Percentiles rank a stretch among this genome's conserved stretches.
phyloP scores from a whole-genome alignment of 768 basidiomycete genomes.

The Podaxis sp. region DNA sequence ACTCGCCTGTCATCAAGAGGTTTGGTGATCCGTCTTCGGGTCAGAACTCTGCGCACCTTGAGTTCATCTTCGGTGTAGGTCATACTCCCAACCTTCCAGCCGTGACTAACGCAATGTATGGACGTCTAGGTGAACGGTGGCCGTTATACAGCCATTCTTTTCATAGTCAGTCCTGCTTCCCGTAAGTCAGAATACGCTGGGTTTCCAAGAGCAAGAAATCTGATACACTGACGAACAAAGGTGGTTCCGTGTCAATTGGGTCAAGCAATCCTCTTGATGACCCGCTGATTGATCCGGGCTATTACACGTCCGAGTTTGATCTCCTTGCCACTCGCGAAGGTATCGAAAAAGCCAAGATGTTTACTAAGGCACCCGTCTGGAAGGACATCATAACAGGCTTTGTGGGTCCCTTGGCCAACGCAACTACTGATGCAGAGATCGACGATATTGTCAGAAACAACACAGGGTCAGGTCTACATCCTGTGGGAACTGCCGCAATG shows the following conservation, averaged over 20 bases:
- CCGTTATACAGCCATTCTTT: slow-evolving; percentile 20
- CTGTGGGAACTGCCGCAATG: slow-evolving; percentile 33
- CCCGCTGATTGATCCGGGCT: slow-evolving; percentile 21
- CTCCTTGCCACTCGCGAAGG: slow-evolving; percentile 20
- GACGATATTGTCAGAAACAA: slow-evolving; percentile 21
- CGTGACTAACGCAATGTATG: neutral
- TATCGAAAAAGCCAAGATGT: slow-evolving; percentile 18
- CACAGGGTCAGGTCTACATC: slow-evolving; percentile 28
- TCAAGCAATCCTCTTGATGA: slow-evolving; percentile 26
- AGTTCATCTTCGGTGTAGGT: slow-evolving; percentile 7
- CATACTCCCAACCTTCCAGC: neutral
- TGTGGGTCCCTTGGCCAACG: slow-evolving; percentile 7
- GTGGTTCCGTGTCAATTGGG: slow-evolving; percentile 21
- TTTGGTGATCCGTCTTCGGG: slow-evolving; percentile 15
- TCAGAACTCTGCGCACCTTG: slow-evolving; percentile 15
- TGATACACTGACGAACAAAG: slow-evolving; percentile 6
- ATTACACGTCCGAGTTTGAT: slow-evolving; percentile 15
- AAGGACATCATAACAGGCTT: slow-evolving; percentile 16
- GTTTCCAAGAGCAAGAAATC: neutral
- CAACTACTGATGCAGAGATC: slow-evolving; percentile 15
- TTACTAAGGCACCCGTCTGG: slow-evolving; percentile 23
- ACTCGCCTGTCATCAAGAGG: slow-evolving; percentile 1
- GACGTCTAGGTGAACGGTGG: slow-evolving; percentile 19
- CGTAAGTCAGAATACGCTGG: slow-evolving; percentile 16
- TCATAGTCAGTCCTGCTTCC: slow-evolving; percentile 28